Base-by-base conservation (phyloP, 768 basidiomycete species). In the Lentinula boryana region DNA sequence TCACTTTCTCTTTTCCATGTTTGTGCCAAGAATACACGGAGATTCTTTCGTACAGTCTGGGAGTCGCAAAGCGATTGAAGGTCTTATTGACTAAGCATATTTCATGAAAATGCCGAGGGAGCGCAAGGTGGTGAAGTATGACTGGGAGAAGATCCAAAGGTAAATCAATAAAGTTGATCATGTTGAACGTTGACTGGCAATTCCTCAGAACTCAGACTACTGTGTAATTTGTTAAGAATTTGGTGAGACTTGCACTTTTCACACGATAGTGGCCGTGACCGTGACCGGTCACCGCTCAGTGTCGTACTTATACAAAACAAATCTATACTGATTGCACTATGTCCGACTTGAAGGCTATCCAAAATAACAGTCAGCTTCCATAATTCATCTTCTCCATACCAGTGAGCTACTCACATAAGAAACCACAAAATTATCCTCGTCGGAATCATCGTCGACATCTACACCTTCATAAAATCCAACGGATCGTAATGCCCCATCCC, bases 21-120 rank as follows among this genome's bases (percentile, higher is more conserved):
- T 75, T 85, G 60, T 90, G 83, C 90, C 89, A 91, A 15, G 88
- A 79, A 70, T 84, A 86, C 49, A 92, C 84, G 48, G 75, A 79
- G 16, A 85, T 76, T 12, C 78, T 75, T 27, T 79, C 74, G 65
- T 93, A 93, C 23, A 93, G 75, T 32, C 70, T 63, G 9, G 78
- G 74, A 2, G 74, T 69, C 0, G 84, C 79, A 63, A 84, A 85
- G 1, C 62, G 48, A 62, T 82, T 71, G 65, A 91, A 89, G 0
- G 72, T 59, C 52, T 75, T 80, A 69, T 79, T 85, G 21, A 91
- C 87, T 5, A 85, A 79, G 67, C 84, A 87, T 5, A 78, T 65
- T 0, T 67, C 60, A 5, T 78, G 78, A 23, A 89, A 70, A 67
- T 88, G 79, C 27, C 77, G 78, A 0, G 85, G 77, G 38, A 78